Evolutionary conservation across 257 asterid species (phyloP).

Genomic region (Asclepias syriaca): DNA sequence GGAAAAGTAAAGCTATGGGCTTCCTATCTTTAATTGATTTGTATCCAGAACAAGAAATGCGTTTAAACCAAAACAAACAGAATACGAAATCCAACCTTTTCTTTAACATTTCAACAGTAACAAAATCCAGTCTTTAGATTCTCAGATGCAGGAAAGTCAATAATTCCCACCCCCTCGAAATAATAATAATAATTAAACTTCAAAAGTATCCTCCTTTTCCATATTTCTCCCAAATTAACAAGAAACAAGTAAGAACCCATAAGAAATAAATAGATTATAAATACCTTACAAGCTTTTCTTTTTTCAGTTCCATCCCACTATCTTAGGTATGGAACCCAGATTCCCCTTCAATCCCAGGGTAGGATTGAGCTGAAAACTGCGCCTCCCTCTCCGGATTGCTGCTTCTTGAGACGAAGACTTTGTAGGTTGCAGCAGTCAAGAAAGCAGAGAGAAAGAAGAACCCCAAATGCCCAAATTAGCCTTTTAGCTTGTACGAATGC

Average conservation of each 20-base stretch:
- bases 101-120: conserved; percentile 8
- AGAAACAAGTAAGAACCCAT: conserved; percentile 3
- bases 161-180: background rate
- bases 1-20: background rate
- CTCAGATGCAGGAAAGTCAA: background rate
- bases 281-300: conserved; percentile 80
- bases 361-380: background rate
- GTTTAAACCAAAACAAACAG: background rate
- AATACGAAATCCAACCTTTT: conserved; percentile 10
- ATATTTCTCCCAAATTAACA: conserved; percentile 3
- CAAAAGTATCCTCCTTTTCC: background rate
- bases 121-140: conserved; percentile 21
- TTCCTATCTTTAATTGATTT: background rate
- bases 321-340: conserved; percentile 13
- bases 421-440: background rate
- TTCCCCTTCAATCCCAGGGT: background rate
- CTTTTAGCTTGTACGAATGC: background rate
- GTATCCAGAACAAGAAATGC: background rate
- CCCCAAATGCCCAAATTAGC: background rate
- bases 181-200: background rate
- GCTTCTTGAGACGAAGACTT: background rate
- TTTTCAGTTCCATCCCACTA: conserved; percentile 50
- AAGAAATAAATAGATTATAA: conserved; percentile 8
- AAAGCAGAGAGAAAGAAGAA: background rate
- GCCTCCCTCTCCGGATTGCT: background rate